Percentiles rank a stretch among this genome's conserved stretches.
These are phyloP conservation scores for Apiospora malaysiana DNA, from an alignment of 2,329 filamentous ascomycete genomes.

Conservation along the genomic window DNA sequence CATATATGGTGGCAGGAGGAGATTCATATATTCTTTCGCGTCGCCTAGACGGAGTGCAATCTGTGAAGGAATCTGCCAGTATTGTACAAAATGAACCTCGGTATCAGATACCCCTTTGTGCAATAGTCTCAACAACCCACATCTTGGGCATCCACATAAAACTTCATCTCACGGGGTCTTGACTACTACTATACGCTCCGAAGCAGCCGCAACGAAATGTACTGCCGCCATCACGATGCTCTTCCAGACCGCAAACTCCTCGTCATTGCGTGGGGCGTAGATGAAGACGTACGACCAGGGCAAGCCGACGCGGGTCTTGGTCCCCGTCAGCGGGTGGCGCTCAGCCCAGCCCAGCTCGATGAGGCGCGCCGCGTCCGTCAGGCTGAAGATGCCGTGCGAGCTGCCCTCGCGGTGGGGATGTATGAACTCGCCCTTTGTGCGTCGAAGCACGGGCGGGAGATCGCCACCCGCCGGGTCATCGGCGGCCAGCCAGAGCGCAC, in stretches of 20 bases:
- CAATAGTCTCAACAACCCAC: neutral
- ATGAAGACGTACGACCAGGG: conserved; percentile 47
- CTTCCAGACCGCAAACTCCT: conserved; percentile 42
- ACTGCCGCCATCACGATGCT: conserved; percentile 31
- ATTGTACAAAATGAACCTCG: neutral
- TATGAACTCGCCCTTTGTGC: conserved; percentile 40
- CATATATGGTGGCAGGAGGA: no score
- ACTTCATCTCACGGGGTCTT: neutral
- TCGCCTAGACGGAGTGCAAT: neutral
- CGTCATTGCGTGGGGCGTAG: conserved; percentile 46
- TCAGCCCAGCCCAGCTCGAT: conserved; percentile 47
- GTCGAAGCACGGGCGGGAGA: conserved; percentile 25
- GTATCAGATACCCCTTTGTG: neutral
- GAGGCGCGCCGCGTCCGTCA: conserved; percentile 43
- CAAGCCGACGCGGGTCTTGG: conserved; percentile 28
- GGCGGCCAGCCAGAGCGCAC: conserved; percentile 36
- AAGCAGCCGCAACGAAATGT: conserved; percentile 30
- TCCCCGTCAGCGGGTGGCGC: conserved; percentile 44
- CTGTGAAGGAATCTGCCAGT: neutral
- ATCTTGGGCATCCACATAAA: neutral
- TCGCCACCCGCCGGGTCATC: neutral
- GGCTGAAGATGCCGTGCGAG: conserved; percentile 45
- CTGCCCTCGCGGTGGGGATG: conserved; percentile 49
- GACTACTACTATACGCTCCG: conserved; percentile 19
- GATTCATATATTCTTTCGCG: neutral